Evolutionary conservation across 371 early-diverging fungal species (phyloP).

Genomic region (Cokeromyces recurvatus): DNA sequence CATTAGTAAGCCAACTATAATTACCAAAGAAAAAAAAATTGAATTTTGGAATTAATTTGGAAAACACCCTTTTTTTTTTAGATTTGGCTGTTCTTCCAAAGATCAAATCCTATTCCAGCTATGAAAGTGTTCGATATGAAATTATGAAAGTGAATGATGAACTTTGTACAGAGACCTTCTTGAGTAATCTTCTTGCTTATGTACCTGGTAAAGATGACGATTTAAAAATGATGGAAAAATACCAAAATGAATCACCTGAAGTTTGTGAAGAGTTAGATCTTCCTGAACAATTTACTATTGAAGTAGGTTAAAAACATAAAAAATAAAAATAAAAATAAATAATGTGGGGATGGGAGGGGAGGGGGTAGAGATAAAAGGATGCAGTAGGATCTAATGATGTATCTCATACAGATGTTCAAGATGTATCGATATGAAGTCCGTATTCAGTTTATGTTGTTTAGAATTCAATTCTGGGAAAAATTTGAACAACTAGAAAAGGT

Average conservation of each 20-base stretch:
- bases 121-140: conserved; percentile 31
- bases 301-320: conserved; percentile 10
- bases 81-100: conserved; percentile 41
- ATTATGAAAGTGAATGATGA: conserved; percentile 37
- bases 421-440: conserved; percentile 49
- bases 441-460: conserved; percentile 44
- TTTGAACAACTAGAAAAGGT: conserved; percentile 34
- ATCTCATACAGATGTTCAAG: conserved; percentile 32
- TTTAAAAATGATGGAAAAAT: conserved; percentile 37
- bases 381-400: background rate
- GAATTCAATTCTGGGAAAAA: conserved; percentile 45
- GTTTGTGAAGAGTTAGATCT: conserved; percentile 43
- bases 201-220: conserved; percentile 46
- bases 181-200: conserved; percentile 39
- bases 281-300: conserved; percentile 52
- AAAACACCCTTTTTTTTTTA: conserved; percentile 2
- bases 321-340: too few relatives aligned
- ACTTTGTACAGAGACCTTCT: conserved; percentile 41
- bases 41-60: too few relatives aligned
- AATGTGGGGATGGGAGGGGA: too few relatives aligned
- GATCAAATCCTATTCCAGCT: conserved; percentile 20
- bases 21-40: background rate
- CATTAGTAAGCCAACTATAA: conserved; percentile 27
- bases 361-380: too few relatives aligned
- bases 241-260: conserved; percentile 30